Conservation (phyloP, 2,329 filamentous ascomycete species). For the Aspergillus sp. region DNA sequence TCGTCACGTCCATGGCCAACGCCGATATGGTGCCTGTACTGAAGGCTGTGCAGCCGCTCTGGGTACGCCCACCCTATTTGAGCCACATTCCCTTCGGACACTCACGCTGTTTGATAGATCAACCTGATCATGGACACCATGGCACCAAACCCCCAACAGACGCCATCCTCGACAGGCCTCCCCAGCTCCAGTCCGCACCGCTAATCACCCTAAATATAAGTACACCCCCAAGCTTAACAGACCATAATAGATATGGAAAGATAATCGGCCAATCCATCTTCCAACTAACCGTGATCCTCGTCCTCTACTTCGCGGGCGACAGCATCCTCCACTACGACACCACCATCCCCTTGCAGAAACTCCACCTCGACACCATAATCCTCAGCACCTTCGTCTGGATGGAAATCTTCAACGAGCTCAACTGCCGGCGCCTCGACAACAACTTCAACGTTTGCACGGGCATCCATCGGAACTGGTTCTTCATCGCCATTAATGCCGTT, state of each 20-base stretch:
- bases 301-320: slow-evolving; percentile 73
- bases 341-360: background rate
- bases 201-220: slow-evolving; percentile 72
- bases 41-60: slow-evolving; percentile 84
- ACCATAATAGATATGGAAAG: slow-evolving; percentile 78
- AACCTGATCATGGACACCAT: slow-evolving; percentile 76
- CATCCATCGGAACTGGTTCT: slow-evolving; percentile 79
- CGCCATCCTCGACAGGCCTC: slow-evolving; percentile 75
- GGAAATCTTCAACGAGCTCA: slow-evolving; percentile 97
- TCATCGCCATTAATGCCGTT: slow-evolving; percentile 77
- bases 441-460: slow-evolving; percentile 92
- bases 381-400: slow-evolving; percentile 99
- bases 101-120: slow-evolving; percentile 54
- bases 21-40: slow-evolving; percentile 70
- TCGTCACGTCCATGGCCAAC: slow-evolving; percentile 77
- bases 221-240: too few relatives aligned
- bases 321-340: slow-evolving; percentile 56
- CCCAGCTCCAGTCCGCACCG: slow-evolving; percentile 66
- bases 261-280: slow-evolving; percentile 89
- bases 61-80: slow-evolving; percentile 35
- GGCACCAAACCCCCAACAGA: slow-evolving; percentile 77
- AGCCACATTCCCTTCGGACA: too few relatives aligned
- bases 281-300: slow-evolving; percentile 75
- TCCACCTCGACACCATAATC: slow-evolving; percentile 61
- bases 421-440: slow-evolving; percentile 91